Percentiles rank a stretch among this genome's conserved stretches.
phyloP scores from a whole-genome alignment of 192 early-diverging fungal genomes.

The Endogone sp. region DNA sequence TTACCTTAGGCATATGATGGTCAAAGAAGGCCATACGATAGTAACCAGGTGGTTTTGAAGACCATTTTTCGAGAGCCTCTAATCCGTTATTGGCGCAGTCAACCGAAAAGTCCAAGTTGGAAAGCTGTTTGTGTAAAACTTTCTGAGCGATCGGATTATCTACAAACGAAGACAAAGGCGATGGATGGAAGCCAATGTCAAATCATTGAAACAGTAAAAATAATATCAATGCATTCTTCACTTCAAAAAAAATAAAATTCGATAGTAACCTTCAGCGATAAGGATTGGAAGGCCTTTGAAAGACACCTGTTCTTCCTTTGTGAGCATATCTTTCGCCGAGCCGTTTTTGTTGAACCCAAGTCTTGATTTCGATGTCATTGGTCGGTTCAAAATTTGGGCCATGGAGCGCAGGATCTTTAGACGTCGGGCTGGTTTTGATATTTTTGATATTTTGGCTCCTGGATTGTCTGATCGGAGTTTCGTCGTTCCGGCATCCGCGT shows the following conservation, averaged over 20 bases:
- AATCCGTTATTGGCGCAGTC: slow-evolving; percentile 47
- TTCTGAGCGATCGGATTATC: slow-evolving; percentile 46
- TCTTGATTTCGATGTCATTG: slow-evolving; percentile 18
- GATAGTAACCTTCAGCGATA: slow-evolving; percentile 35
- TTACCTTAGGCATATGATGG: slow-evolving; percentile 46
- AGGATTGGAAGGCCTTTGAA: slow-evolving; percentile 39
- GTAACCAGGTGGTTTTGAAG: slow-evolving; percentile 31
- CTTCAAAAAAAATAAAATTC: too few relatives aligned
- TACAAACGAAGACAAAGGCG: slow-evolving; percentile 8
- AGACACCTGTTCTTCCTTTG: slow-evolving; percentile 28
- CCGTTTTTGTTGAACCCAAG: slow-evolving; percentile 22
- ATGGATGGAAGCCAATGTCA: too few relatives aligned
- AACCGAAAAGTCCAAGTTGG: slow-evolving; percentile 37
- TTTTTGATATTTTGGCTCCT: slow-evolving; percentile 24
- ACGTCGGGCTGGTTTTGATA: slow-evolving; percentile 37
- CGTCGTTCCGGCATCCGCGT: background rate
- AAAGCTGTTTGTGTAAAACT: slow-evolving; percentile 37
- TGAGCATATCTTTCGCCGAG: slow-evolving; percentile 24
- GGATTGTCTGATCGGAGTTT: background rate
- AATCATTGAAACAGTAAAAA: too few relatives aligned
- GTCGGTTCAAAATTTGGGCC: slow-evolving; percentile 30
- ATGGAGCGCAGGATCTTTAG: slow-evolving; percentile 36
- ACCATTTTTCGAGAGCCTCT: slow-evolving; percentile 37
- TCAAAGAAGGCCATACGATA: slow-evolving; percentile 48
- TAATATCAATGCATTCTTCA: too few relatives aligned